These are phyloP conservation scores for Cajanus cajan DNA, from an alignment of 306 rosid species.

Conservation along the genomic window DNA sequence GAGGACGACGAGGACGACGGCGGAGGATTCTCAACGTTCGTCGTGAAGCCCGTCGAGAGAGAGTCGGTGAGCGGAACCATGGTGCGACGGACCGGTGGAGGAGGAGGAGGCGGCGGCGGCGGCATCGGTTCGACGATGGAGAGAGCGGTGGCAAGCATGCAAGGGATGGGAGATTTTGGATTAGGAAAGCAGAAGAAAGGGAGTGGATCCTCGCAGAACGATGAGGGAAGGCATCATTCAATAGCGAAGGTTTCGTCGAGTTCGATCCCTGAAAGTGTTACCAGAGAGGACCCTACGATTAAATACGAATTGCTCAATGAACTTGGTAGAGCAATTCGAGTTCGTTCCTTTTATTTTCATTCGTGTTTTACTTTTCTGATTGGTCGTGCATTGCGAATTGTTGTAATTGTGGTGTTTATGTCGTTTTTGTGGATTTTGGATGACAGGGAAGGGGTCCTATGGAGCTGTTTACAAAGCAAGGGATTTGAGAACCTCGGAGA, in stretches of 20 bases:
- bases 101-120: conserved; percentile 5
- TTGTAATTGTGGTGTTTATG: background rate
- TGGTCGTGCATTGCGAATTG: background rate
- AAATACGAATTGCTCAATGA: conserved; percentile 96
- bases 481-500: conserved; percentile 83
- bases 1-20: conserved; percentile 43
- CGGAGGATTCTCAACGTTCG: conserved; percentile 66
- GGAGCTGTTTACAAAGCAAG: conserved; percentile 98
- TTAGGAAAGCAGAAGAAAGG: conserved; percentile 76
- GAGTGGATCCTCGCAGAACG: conserved; percentile 60
- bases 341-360: background rate
- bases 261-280: conserved; percentile 91
- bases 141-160: conserved; percentile 95
- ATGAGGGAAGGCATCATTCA: conserved; percentile 55
- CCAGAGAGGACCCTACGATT: conserved; percentile 82
- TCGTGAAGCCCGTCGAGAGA: conserved; percentile 58
- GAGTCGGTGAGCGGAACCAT: conserved; percentile 69
- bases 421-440: background rate
- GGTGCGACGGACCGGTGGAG: conserved; percentile 49
- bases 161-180: conserved; percentile 66
- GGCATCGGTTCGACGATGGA: conserved; percentile 63
- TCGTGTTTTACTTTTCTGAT: background rate
- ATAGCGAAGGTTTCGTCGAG: conserved; percentile 69
- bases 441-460: conserved; percentile 92
- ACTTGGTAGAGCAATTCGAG: conserved; percentile 60